A percentile compares a stretch with the other conserved stretches of the same genome.
These are phyloP conservation scores for Tuber brumale DNA, from an alignment of 495 filamentous ascomycete genomes.

Conservation along the genomic window DNA sequence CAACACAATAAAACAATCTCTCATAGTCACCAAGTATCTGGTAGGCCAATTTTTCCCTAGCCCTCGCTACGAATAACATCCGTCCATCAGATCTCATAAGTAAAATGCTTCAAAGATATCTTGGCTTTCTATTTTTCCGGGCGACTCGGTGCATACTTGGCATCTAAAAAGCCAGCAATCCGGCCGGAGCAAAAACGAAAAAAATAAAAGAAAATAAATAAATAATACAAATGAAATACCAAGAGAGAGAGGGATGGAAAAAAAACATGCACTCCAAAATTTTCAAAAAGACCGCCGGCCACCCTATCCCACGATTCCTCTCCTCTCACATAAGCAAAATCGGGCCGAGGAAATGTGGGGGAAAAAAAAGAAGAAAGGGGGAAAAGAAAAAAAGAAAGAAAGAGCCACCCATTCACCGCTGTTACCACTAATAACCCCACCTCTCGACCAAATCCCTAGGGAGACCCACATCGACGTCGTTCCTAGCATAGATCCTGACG, in stretches of 20 bases:
- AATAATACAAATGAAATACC: background rate
- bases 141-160: background rate
- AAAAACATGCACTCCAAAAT: background rate
- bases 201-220: background rate
- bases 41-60: background rate
- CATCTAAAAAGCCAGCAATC: background rate
- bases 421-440: conserved; percentile 18
- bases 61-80: background rate
- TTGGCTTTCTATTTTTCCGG: background rate
- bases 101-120: background rate
- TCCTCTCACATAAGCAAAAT: conserved; percentile 5
- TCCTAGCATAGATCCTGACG: conserved; percentile 21
- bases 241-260: background rate
- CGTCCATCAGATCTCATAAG: background rate
- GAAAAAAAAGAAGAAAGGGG: background rate
- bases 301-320: background rate
- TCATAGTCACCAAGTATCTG: background rate
- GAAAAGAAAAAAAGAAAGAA: background rate
- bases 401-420: background rate
- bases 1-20: background rate
- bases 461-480: conserved; percentile 5
- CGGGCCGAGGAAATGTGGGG: background rate
- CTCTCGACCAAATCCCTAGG: conserved; percentile 30
- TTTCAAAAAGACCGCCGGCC: background rate
- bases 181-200: background rate